Conservation (phyloP, 192 early-diverging fungal species). For the Coemansia sp. region DNA sequence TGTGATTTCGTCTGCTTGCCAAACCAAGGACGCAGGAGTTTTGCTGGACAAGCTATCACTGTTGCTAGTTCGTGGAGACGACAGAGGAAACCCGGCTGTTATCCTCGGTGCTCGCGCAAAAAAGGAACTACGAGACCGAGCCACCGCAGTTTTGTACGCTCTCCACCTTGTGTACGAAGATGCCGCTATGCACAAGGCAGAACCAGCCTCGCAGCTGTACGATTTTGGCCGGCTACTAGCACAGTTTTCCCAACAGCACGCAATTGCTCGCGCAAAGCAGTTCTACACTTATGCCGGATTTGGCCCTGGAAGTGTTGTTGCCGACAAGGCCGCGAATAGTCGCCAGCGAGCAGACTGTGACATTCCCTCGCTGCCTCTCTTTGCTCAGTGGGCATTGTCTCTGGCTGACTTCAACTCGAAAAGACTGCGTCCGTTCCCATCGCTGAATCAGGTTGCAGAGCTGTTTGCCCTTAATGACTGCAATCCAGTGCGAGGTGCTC, state of each 20-base stretch:
- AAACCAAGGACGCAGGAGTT: neutral
- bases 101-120: constrained; percentile 16
- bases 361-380: constrained; percentile 17
- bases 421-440: constrained; percentile 16
- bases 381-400: constrained; percentile 27
- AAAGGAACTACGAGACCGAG: constrained; percentile 29
- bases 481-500: constrained; percentile 19
- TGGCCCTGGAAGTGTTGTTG: neutral
- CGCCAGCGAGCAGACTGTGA: constrained; percentile 11
- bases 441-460: constrained; percentile 14
- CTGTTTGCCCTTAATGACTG: constrained; percentile 39
- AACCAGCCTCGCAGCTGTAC: constrained; percentile 13
- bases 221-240: constrained; percentile 20
- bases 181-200: constrained; percentile 18
- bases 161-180: constrained; percentile 45
- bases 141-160: constrained; percentile 31
- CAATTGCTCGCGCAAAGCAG: neutral
- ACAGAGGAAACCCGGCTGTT: constrained; percentile 3
- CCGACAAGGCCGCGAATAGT: neutral
- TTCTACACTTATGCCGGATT: constrained; percentile 1
- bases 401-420: neutral
- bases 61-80: constrained; percentile 24
- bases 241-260: constrained; percentile 16
- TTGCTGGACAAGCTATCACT: constrained; percentile 21
- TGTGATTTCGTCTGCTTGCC: constrained; percentile 10